Conservation (phyloP, 1,284 basidiomycete genomes). For the Tetrapyrgos nigripes region DNA sequence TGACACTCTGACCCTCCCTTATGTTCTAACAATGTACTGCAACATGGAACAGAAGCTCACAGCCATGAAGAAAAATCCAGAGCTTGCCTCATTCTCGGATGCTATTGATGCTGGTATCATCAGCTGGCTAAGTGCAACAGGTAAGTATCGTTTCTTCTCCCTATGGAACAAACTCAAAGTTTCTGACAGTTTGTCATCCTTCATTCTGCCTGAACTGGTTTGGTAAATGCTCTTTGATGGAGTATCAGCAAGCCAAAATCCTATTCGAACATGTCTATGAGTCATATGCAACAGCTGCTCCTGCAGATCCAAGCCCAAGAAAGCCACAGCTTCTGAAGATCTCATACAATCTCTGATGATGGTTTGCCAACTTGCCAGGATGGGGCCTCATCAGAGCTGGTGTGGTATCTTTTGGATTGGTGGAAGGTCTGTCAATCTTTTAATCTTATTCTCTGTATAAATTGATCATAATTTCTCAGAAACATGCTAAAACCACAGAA, state of each 20-base stretch:
- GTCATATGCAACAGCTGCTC: conserved; percentile 5
- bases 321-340: background rate
- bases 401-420: conserved; percentile 20
- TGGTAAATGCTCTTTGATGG: conserved; percentile 1
- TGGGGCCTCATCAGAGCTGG: too few species aligned
- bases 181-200: conserved; percentile 24
- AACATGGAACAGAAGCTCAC: conserved; percentile 21
- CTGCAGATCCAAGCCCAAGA: background rate
- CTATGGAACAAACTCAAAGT: too few species aligned
- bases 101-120: conserved; percentile 16
- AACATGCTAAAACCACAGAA: background rate
- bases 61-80: background rate
- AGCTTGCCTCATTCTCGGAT: background rate
- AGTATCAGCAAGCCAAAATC: conserved; percentile 6
- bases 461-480: background rate
- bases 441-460: background rate
- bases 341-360: background rate
- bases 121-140: conserved; percentile 12
- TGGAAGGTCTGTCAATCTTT: conserved; percentile 26
- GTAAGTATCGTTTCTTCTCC: conserved; percentile 18
- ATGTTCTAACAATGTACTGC: conserved; percentile 23
- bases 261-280: conserved; percentile 13
- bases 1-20: conserved; percentile 24
- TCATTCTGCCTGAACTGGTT: conserved; percentile 24
- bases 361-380: too few species aligned